Conservation (phyloP, 148 eudicot genomes). For the Amaranthus cruentus region DNA sequence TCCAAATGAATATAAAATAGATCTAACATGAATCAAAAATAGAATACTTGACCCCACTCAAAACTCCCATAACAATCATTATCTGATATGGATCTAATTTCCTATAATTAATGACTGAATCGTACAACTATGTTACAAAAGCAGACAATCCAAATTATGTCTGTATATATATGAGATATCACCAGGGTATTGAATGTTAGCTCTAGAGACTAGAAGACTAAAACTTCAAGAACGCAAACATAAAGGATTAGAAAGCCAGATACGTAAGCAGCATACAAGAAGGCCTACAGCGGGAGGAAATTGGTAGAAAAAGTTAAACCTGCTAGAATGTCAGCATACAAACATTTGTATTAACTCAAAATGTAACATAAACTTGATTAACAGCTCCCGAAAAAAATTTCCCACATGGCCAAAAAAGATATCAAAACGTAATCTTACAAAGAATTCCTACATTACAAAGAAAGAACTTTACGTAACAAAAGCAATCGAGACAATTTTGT, state of each 20-base stretch:
- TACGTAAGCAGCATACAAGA: background rate
- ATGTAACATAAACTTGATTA: background rate
- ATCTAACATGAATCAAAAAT: too few species aligned
- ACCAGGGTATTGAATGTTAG: background rate
- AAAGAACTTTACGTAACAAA: background rate
- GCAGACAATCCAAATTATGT: background rate
- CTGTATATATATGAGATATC: background rate
- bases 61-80: background rate
- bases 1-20: too few species aligned
- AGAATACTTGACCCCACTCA: background rate
- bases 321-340: background rate
- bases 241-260: background rate
- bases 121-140: background rate
- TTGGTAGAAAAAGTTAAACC: background rate
- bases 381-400: background rate
- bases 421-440: constrained; percentile 8
- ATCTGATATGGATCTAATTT: background rate
- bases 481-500: background rate
- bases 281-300: background rate
- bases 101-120: too few species aligned
- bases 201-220: background rate
- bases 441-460: background rate
- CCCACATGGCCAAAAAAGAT: background rate
- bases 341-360: background rate
- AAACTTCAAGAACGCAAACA: background rate